Conservation (phyloP, 371 early-diverging fungal genomes). For the Haplosporangium sp. region DNA sequence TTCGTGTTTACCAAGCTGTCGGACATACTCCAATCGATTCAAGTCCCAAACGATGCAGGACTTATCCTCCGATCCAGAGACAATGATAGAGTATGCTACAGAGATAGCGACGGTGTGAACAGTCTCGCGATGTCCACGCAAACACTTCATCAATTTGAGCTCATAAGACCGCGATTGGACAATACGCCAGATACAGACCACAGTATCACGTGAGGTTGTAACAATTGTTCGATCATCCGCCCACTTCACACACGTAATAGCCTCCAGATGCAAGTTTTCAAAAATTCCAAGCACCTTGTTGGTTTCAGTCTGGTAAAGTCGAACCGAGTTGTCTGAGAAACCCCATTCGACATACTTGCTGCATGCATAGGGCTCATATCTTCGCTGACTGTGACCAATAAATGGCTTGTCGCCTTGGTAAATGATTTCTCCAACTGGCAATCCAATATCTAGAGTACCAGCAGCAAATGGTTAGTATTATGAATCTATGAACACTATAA, state of each 20-base stretch:
- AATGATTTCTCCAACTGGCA: conserved; percentile 67
- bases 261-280: conserved; percentile 80
- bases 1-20: conserved; percentile 70
- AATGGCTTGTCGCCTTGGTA: conserved; percentile 66
- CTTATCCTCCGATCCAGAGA: conserved; percentile 80
- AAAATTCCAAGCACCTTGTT: conserved; percentile 73
- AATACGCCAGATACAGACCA: conserved; percentile 78
- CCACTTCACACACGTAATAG: conserved; percentile 74
- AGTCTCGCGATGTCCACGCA: conserved; percentile 75
- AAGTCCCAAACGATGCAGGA: conserved; percentile 82
- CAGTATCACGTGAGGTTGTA: conserved; percentile 80
- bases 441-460: conserved; percentile 60
- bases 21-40: conserved; percentile 75
- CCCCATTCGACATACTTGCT: conserved; percentile 81
- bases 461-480: neutral
- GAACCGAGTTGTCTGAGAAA: conserved; percentile 74
- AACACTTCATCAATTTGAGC: conserved; percentile 65
- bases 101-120: conserved; percentile 73
- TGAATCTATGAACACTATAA: too few relatives aligned
- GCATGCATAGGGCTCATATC: conserved; percentile 61
- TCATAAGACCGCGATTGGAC: conserved; percentile 57
- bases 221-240: conserved; percentile 75
- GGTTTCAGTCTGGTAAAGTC: conserved; percentile 70
- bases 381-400: conserved; percentile 59
- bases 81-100: conserved; percentile 73